Evolutionary conservation across 2,329 filamentous ascomycete species (phyloP).

Genomic region (Diaporthe helianthi): DNA sequence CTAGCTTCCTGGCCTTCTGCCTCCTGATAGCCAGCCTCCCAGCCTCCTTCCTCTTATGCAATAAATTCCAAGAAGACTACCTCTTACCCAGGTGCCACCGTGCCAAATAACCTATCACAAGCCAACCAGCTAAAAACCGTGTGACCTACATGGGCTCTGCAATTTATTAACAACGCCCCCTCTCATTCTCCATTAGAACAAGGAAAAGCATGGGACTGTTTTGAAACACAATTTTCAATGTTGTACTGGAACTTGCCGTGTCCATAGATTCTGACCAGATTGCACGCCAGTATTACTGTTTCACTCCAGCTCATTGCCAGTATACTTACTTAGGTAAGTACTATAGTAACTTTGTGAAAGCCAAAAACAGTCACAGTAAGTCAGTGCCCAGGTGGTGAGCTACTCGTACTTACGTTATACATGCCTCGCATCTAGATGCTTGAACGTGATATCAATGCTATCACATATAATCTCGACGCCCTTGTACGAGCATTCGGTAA

Average conservation of each 20-base stretch:
- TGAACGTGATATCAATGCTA: not conserved
- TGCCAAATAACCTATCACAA: not conserved
- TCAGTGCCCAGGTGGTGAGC: not conserved
- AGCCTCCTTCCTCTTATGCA: not conserved
- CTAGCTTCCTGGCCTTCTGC: not conserved
- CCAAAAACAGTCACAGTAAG: not conserved
- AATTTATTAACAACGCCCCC: too few species aligned
- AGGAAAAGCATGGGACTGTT: not conserved
- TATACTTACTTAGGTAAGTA: too few species aligned
- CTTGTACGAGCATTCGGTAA: not conserved
- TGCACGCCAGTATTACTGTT: not conserved
- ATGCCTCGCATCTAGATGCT: not conserved
- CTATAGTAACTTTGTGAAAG: not conserved
- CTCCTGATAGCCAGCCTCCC: not conserved
- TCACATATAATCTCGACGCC: not conserved
- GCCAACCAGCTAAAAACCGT: too few species aligned
- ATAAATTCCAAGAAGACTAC: not conserved
- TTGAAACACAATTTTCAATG: not conserved
- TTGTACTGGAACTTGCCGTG: not conserved
- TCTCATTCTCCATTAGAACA: too few species aligned
- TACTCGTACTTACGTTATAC: not conserved
- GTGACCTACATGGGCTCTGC: not conserved
- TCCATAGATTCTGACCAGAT: too few species aligned
- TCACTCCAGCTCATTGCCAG: not conserved
- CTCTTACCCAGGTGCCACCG: too few species aligned